phyloP scores from a whole-genome alignment of 495 filamentous ascomycete species.

The Xylaria palmicola region DNA sequence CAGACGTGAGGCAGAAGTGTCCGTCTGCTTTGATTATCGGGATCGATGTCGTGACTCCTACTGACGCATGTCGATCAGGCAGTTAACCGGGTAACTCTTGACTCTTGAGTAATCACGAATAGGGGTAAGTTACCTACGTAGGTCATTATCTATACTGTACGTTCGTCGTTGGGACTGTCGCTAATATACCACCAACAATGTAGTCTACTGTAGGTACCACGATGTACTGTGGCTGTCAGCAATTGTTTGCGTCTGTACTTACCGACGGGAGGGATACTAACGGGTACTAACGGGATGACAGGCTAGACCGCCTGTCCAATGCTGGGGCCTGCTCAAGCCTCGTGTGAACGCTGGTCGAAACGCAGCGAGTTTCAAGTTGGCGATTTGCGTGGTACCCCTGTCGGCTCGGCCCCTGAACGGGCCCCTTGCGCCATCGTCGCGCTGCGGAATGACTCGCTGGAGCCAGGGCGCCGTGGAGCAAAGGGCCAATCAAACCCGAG shows the following conservation, averaged over 20 bases:
- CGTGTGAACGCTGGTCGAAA: slow-evolving; percentile 30
- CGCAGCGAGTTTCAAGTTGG: slow-evolving; percentile 34
- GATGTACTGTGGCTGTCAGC: background rate
- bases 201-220: no score
- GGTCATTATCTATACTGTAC: no score
- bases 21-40: slow-evolving; percentile 1
- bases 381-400: slow-evolving; percentile 22
- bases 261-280: slow-evolving; percentile 11
- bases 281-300: slow-evolving; percentile 1
- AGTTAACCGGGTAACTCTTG: background rate
- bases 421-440: slow-evolving; percentile 17
- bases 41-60: background rate
- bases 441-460: slow-evolving; percentile 15
- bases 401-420: slow-evolving; percentile 21
- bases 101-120: no score
- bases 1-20: no score
- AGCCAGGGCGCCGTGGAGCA: background rate
- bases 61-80: slow-evolving; percentile 1
- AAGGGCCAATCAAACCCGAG: slow-evolving; percentile 13
- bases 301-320: background rate
- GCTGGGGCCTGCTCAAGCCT: slow-evolving; percentile 3
- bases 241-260: background rate
- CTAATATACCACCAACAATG: no score
- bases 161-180: no score
- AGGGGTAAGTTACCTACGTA: no score